phyloP scores from a whole-genome alignment of 371 early-diverging fungal genomes.

The Mortierella sp. region DNA sequence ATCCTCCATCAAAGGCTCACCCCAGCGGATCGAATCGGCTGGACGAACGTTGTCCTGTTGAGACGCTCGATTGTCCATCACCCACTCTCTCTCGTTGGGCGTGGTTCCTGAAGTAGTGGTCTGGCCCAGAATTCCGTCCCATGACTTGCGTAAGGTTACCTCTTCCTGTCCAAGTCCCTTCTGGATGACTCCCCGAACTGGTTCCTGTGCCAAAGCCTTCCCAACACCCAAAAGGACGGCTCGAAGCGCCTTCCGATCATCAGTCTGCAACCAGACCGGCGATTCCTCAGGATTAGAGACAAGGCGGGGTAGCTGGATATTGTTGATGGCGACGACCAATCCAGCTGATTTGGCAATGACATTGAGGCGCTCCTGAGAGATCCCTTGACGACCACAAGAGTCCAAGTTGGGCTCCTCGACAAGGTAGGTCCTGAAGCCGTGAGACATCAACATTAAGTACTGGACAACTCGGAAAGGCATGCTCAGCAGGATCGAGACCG shows the following conservation, averaged over 20 bases:
- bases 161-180: background rate
- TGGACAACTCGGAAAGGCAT: constrained; percentile 22
- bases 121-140: constrained; percentile 16
- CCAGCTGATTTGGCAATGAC: constrained; percentile 8
- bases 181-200: background rate
- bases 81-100: background rate
- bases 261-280: constrained; percentile 23
- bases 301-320: background rate
- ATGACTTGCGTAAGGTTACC: background rate
- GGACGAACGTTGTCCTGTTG: background rate
- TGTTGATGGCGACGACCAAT: constrained; percentile 14
- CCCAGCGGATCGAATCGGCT: background rate
- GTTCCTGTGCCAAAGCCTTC: constrained; percentile 15
- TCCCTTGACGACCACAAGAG: constrained; percentile 6
- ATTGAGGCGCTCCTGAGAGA: constrained; percentile 14
- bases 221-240: constrained; percentile 25
- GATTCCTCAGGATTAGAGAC: constrained; percentile 8
- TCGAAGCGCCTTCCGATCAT: constrained; percentile 11
- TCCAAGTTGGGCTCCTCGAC: constrained; percentile 15
- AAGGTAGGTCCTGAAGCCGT: constrained; percentile 30
- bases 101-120: background rate
- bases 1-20: background rate
- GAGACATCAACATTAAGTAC: constrained; percentile 24
- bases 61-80: constrained; percentile 1
- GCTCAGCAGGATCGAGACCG: constrained; percentile 24